Evolutionary conservation across 2,329 filamentous ascomycete genomes (phyloP).

Genomic region (Venturia pyrina): DNA sequence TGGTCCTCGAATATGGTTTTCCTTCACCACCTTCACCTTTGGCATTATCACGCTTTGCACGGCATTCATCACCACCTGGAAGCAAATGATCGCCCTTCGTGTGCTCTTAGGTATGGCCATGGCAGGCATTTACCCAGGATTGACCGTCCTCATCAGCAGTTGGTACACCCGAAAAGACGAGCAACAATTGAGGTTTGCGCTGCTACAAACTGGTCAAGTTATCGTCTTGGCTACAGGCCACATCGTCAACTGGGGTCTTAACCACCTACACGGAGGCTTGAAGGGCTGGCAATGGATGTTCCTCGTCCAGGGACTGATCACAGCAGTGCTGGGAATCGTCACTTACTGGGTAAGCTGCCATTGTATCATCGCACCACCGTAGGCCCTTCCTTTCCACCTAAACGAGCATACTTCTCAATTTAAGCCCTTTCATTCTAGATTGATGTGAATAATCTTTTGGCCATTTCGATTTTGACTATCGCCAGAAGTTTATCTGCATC

Average conservation of each 20-base stretch:
- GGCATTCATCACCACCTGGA: constrained; percentile 41
- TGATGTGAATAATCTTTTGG: not conserved
- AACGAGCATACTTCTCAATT: not conserved
- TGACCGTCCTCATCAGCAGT: constrained; percentile 46
- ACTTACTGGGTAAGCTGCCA: constrained; percentile 41
- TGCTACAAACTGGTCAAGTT: constrained; percentile 55
- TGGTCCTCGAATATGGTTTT: constrained; percentile 55
- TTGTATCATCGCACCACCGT: no score
- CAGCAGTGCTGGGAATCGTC: constrained; percentile 44
- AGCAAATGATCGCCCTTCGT: constrained; percentile 38
- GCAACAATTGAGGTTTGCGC: constrained; percentile 56
- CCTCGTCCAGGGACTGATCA: constrained; percentile 53
- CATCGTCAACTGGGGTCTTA: constrained; percentile 61
- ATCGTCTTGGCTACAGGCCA: constrained; percentile 54
- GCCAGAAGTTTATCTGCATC: not conserved
- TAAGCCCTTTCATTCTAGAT: not conserved
- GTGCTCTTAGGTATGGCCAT: constrained; percentile 46
- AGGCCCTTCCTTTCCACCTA: not conserved
- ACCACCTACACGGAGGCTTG: constrained; percentile 48
- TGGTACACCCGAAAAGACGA: constrained; percentile 48
- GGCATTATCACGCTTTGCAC: constrained; percentile 39
- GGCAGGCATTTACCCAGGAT: constrained; percentile 42
- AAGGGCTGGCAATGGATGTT: constrained; percentile 63
- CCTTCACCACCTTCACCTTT: constrained; percentile 44
- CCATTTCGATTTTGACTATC: not conserved